A percentile compares a stretch with the other conserved stretches of the same genome.
Evolutionary conservation across 257 asterid species (phyloP).

Genomic region (Cordia subcordata): DNA sequence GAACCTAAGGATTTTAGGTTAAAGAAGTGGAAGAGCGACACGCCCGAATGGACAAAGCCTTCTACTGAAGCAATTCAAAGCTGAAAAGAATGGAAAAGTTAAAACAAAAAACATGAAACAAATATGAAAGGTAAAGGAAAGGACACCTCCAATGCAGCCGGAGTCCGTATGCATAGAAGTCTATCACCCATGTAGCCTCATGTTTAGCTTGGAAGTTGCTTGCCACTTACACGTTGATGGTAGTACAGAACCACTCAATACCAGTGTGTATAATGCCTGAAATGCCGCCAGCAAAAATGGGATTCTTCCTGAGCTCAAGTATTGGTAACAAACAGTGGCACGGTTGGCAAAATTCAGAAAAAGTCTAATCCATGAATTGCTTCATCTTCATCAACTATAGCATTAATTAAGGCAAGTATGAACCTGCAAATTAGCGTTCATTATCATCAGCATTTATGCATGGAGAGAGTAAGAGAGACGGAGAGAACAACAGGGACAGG

Average conservation of each 20-base stretch:
- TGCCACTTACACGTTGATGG: too few species aligned
- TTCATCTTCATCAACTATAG: conserved; percentile 64
- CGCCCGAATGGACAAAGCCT: too few species aligned
- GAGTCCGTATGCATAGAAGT: too few species aligned
- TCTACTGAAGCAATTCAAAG: too few species aligned
- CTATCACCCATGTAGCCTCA: background rate
- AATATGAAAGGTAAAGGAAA: too few species aligned
- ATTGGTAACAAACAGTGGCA: background rate
- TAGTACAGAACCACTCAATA: too few species aligned
- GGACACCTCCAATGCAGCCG: too few species aligned
- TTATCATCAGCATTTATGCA: background rate
- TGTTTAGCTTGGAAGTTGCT: background rate
- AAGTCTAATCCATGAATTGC: conserved; percentile 25
- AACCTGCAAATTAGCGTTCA: conserved; percentile 44
- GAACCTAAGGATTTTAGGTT: too few species aligned
- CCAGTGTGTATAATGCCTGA: background rate
- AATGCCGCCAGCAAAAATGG: too few species aligned
- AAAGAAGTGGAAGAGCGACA: too few species aligned
- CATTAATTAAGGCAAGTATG: conserved; percentile 48
- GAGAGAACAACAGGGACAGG: background rate
- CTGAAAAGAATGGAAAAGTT: too few species aligned
- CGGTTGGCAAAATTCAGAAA: conserved; percentile 12
- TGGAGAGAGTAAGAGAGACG: background rate
- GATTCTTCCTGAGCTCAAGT: background rate
- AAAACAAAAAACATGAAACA: too few species aligned